These are phyloP conservation scores for Zea luxurians DNA, from an alignment of 176 grass and related monocot genomes.

Conservation along the genomic window DNA sequence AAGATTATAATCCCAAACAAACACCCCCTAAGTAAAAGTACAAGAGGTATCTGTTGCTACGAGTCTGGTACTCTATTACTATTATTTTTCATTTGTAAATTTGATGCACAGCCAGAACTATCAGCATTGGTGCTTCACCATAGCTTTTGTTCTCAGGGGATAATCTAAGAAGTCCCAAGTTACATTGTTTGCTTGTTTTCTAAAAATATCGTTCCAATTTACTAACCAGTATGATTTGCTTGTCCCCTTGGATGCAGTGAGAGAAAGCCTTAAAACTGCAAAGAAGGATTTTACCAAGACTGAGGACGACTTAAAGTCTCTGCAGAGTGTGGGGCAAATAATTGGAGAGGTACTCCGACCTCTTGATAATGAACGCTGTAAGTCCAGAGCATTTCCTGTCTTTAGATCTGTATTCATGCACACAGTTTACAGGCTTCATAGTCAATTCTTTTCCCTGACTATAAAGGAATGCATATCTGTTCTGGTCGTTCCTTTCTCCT, in stretches of 20 bases:
- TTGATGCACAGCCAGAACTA: neutral
- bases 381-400: conserved; percentile 37
- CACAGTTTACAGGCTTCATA: neutral
- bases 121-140: neutral
- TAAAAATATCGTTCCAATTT: neutral
- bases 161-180: neutral
- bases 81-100: conserved; percentile 8
- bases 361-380: conserved; percentile 93
- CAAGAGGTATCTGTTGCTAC: neutral
- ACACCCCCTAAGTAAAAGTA: neutral
- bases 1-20: no score
- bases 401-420: neutral
- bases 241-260: conserved; percentile 59
- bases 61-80: neutral
- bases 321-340: conserved; percentile 97
- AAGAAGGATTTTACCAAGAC: conserved; percentile 92
- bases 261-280: conserved; percentile 77
- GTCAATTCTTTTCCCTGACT: neutral
- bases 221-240: conserved; percentile 18
- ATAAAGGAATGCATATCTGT: neutral
- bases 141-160: neutral
- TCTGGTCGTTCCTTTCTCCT: neutral
- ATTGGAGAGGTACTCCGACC: conserved; percentile 98
- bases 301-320: conserved; percentile 95
- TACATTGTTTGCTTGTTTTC: conserved; percentile 7